A percentile compares a stretch with the other conserved stretches of the same genome.
phyloP scores from a whole-genome alignment of 2,329 filamentous ascomycete genomes.

The Basipetospora chlamydospora region DNA sequence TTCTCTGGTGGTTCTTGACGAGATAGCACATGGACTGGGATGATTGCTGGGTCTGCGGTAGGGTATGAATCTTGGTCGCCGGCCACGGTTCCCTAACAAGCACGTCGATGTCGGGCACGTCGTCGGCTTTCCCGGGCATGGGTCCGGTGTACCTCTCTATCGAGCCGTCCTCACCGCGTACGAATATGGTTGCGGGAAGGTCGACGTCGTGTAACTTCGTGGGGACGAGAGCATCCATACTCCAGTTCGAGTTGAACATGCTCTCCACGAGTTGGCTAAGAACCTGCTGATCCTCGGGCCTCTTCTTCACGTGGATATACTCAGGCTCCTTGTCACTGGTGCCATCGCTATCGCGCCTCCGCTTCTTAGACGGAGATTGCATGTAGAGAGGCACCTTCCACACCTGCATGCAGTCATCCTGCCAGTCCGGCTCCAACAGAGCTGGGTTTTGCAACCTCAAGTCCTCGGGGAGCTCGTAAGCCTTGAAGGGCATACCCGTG shows the following conservation, averaged over 20 bases:
- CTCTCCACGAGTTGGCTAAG: constrained; percentile 13
- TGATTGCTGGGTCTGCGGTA: constrained; percentile 56
- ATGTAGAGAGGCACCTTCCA: constrained; percentile 60
- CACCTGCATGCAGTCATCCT: constrained; percentile 63
- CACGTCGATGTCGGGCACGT: constrained; percentile 52
- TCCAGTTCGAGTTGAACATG: constrained; percentile 37
- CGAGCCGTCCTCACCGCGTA: constrained; percentile 48
- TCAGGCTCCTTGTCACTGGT: background rate
- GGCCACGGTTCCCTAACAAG: constrained; percentile 69
- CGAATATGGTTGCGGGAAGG: constrained; percentile 55
- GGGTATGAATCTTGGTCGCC: constrained; percentile 42
- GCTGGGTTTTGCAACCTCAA: constrained; percentile 16
- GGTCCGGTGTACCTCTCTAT: constrained; percentile 60
- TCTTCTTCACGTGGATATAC: constrained; percentile 5
- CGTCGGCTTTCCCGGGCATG: constrained; percentile 26
- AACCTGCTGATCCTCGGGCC: constrained; percentile 9
- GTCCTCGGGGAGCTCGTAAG: constrained; percentile 49
- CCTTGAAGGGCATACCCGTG: constrained; percentile 59
- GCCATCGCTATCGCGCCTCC: constrained; percentile 6
- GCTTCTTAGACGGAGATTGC: constrained; percentile 12
- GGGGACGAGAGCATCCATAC: constrained; percentile 53
- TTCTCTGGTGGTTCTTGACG: constrained; percentile 56
- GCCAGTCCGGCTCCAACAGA: constrained; percentile 46
- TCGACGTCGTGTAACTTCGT: constrained; percentile 51
- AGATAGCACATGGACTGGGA: constrained; percentile 72